These are phyloP conservation scores for Malbranchea cinnamomea DNA, from an alignment of 2,329 filamentous ascomycete species.

Conservation along the genomic window DNA sequence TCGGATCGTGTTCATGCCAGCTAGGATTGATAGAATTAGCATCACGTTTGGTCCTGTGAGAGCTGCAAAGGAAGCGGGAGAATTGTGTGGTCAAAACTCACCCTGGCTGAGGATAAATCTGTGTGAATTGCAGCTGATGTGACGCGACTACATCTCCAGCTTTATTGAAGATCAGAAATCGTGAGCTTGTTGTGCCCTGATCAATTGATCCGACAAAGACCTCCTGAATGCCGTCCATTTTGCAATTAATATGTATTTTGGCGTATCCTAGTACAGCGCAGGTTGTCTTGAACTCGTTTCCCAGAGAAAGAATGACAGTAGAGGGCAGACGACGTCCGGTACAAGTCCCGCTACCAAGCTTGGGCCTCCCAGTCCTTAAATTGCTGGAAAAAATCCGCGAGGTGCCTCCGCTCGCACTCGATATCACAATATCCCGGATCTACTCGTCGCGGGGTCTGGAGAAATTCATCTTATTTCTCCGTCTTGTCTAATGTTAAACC, in stretches of 20 bases:
- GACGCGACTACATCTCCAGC: slow-evolving; percentile 62
- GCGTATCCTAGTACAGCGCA: neutral
- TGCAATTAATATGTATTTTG: neutral
- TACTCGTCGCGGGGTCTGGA: no score
- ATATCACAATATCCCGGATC: no score
- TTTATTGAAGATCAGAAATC: slow-evolving; percentile 81
- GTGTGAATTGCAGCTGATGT: slow-evolving; percentile 77
- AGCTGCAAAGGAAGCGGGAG: slow-evolving; percentile 1
- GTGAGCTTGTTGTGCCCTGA: slow-evolving; percentile 76
- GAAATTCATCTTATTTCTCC: no score
- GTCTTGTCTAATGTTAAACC: no score
- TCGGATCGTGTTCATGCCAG: slow-evolving; percentile 82
- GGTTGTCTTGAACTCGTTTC: no score
- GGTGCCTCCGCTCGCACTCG: no score
- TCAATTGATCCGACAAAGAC: slow-evolving; percentile 77
- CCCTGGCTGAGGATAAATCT: slow-evolving; percentile 79
- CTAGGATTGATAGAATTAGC: slow-evolving; percentile 27
- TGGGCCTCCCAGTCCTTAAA: no score
- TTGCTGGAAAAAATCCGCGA: no score
- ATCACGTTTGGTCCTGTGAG: neutral
- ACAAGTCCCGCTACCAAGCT: no score
- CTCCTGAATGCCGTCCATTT: slow-evolving; percentile 1
- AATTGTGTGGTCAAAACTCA: slow-evolving; percentile 32
- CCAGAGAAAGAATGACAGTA: no score
- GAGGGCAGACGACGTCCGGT: no score